Conservation (phyloP, 352 stramenopile genomes). For the Thraustotheca clavata region DNA sequence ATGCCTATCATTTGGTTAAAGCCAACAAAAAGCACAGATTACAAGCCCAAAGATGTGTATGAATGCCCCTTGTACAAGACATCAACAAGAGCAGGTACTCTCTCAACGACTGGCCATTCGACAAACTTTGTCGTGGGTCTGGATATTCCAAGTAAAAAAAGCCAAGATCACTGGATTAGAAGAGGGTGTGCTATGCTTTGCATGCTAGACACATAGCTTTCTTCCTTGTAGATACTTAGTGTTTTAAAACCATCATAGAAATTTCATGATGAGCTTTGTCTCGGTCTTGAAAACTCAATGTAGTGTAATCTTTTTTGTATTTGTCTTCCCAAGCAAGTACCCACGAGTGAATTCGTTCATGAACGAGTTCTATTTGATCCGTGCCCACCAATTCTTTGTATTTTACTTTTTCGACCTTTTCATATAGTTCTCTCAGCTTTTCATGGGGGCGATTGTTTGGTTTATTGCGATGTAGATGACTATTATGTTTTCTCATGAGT, state of each 20-base stretch:
- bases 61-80: slow-evolving; percentile 92
- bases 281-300: background rate
- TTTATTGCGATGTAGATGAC: slow-evolving; percentile 2
- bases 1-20: slow-evolving; percentile 91
- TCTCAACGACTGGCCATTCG: slow-evolving; percentile 90
- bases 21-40: slow-evolving; percentile 63
- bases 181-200: slow-evolving; percentile 90
- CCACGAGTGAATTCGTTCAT: background rate
- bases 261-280: background rate
- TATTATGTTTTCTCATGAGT: slow-evolving; percentile 15
- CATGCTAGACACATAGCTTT: slow-evolving; percentile 91
- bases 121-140: slow-evolving; percentile 91
- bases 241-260: background rate
- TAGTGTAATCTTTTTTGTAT: background rate
- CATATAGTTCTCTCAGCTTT: background rate
- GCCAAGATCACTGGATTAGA: slow-evolving; percentile 89
- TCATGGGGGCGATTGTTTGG: background rate
- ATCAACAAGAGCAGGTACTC: slow-evolving; percentile 81
- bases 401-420: background rate
- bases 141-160: slow-evolving; percentile 75
- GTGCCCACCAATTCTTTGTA: background rate
- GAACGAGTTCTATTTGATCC: background rate
- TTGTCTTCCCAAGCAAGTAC: background rate
- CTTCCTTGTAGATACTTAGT: slow-evolving; percentile 1
- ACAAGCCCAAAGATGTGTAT: slow-evolving; percentile 72